Conservation (phyloP, 768 basidiomycete species). For the Boletus subparvulus region DNA sequence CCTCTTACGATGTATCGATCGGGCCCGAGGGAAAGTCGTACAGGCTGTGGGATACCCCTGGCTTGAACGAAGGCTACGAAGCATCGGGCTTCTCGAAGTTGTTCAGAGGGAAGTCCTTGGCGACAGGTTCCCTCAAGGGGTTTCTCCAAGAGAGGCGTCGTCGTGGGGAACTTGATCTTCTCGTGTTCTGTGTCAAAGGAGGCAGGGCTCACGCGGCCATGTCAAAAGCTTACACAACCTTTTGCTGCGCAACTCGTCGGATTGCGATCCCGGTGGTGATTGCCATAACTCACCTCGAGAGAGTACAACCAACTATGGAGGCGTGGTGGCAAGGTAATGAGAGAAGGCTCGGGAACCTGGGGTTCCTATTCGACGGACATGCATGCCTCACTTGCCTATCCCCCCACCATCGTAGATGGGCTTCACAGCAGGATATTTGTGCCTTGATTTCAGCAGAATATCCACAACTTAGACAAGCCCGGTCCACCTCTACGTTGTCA, state of each 20-base stretch:
- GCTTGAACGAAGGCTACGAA: constrained; percentile 27
- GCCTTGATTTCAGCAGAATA: constrained; percentile 11
- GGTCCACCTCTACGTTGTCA: background rate
- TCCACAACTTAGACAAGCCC: background rate
- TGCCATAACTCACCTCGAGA: constrained; percentile 40
- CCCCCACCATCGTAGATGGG: constrained; percentile 15
- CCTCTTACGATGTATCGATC: constrained; percentile 24
- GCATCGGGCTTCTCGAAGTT: background rate
- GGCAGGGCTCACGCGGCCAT: constrained; percentile 16
- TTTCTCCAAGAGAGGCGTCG: constrained; percentile 34
- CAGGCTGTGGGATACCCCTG: constrained; percentile 35
- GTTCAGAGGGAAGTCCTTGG: constrained; percentile 7
- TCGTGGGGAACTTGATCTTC: constrained; percentile 19
- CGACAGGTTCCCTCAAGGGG: constrained; percentile 12
- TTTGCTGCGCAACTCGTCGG: constrained; percentile 34
- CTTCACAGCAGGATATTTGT: constrained; percentile 19
- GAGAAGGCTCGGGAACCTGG: constrained; percentile 10
- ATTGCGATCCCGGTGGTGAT: constrained; percentile 37
- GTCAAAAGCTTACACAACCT: constrained; percentile 18
- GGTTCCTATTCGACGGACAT: constrained; percentile 29
- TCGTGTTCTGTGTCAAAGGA: constrained; percentile 25
- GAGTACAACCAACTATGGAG: constrained; percentile 29
- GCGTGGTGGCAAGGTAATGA: constrained; percentile 34
- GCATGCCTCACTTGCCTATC: constrained; percentile 29
- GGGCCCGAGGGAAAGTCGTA: constrained; percentile 12